phyloP scores from a whole-genome alignment of 495 filamentous ascomycete genomes.

The Penicillium malachiteum region DNA sequence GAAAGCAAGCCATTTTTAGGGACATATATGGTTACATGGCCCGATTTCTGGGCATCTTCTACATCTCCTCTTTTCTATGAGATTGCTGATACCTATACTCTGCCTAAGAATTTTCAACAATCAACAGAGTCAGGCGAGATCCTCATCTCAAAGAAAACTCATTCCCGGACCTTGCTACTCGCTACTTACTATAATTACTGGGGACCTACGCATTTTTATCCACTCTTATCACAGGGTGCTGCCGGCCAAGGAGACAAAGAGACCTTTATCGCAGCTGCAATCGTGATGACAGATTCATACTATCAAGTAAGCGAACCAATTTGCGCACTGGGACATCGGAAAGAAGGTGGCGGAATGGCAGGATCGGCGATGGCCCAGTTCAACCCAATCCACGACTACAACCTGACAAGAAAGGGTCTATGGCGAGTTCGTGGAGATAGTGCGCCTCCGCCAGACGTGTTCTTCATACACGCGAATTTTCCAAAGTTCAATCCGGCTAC shows the following conservation, averaged over 20 bases:
- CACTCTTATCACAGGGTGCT: slow-evolving; percentile 47
- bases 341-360: slow-evolving; percentile 42
- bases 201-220: slow-evolving; percentile 50
- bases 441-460: slow-evolving; percentile 19
- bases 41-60: slow-evolving; percentile 55
- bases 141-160: slow-evolving; percentile 43
- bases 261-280: slow-evolving; percentile 50
- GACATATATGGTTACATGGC: slow-evolving; percentile 51
- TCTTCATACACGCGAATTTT: slow-evolving; percentile 53
- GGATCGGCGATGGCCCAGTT: slow-evolving; percentile 42
- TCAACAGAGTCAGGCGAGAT: slow-evolving; percentile 52
- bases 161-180: slow-evolving; percentile 45
- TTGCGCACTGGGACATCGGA: slow-evolving; percentile 26
- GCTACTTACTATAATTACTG: slow-evolving; percentile 57
- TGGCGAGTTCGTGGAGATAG: slow-evolving; percentile 20
- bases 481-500: slow-evolving; percentile 52
- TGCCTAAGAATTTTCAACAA: slow-evolving; percentile 22
- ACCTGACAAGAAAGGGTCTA: slow-evolving; percentile 13
- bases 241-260: slow-evolving; percentile 58
- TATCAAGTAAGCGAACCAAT: slow-evolving; percentile 41
- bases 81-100: slow-evolving; percentile 35
- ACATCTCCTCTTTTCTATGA: slow-evolving; percentile 47
- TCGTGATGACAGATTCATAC: slow-evolving; percentile 37
- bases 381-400: slow-evolving; percentile 36
- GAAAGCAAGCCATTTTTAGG: slow-evolving; percentile 44